Base-by-base conservation (phyloP, 1,139 yeast genomes). In the Pichia sp. region DNA sequence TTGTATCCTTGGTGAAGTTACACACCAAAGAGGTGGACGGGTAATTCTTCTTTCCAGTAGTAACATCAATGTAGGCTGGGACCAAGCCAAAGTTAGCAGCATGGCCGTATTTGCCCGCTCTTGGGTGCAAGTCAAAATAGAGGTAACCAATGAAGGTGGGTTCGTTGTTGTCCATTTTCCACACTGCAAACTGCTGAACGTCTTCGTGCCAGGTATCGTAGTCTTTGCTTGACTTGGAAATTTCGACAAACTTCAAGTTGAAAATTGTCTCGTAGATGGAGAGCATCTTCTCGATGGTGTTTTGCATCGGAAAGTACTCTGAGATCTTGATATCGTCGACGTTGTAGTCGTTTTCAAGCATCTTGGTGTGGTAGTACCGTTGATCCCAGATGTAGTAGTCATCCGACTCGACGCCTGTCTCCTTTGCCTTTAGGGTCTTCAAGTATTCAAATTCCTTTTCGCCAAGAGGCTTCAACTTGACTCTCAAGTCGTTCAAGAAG, bases 81-180 rank as follows among this genome's bases (percentile, higher is more conserved):
- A 77, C 73, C 54, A 87, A 68, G 30, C 84, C 85, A 65, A 89
- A 87, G 67, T 86, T 86, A 11, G 96, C 96, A 31, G 96, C 95
- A 68, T 88, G 96, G 1, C 89, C 86, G 70, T 86, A 89, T 69
- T 89, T 89, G 63, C 93, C 92, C 54, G 84, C 86, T 67, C 96
- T 80, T 58, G 96, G 96, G 67, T 87, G 92, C 65, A 88, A 72
- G 69, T 89, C 96, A 61, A 89, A 80, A 70, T 84, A 87, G 48
- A 89, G 72, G 80, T 87, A 86, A 36, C 96, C 96, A 62, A 82
- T 78, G 70, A 88, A 88, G 57, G 75, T 79, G n/a, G 82, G 81
- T 11, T 64, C 59, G 13, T 71, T 66, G 43, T 80, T 76, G 61
- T 77, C 82, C 58, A 79, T 70, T 64, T 84, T 82, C 84, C 87